These are phyloP conservation scores for Chaetomium fimeti DNA, from an alignment of 495 filamentous ascomycete species.

Conservation along the genomic window DNA sequence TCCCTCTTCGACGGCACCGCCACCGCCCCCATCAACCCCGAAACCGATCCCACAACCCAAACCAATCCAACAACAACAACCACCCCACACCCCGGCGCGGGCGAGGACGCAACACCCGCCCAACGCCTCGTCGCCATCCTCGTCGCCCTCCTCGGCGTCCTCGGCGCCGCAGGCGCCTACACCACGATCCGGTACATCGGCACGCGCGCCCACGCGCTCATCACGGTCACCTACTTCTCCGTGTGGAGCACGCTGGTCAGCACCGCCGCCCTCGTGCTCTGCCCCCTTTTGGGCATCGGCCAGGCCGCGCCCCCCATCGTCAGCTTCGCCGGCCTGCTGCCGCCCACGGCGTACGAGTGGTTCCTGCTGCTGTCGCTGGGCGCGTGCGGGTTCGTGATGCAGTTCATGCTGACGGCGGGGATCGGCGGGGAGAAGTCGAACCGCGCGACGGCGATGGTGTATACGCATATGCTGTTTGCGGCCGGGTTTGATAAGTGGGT, in stretches of 20 bases:
- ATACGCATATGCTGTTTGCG: slow-evolving; percentile 91
- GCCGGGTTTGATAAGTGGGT: slow-evolving; percentile 76
- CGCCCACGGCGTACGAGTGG: slow-evolving; percentile 65
- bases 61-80: slow-evolving; percentile 2
- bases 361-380: slow-evolving; percentile 65
- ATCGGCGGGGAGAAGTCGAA: slow-evolving; percentile 65
- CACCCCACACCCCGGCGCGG: slow-evolving; percentile 22
- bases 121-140: slow-evolving; percentile 73
- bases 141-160: slow-evolving; percentile 73
- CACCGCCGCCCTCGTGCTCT: slow-evolving; percentile 53
- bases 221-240: slow-evolving; percentile 85
- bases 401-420: slow-evolving; percentile 82
- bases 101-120: slow-evolving; percentile 51
- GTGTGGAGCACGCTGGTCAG: slow-evolving; percentile 67
- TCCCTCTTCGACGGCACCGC: slow-evolving; percentile 51
- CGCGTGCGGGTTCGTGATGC: slow-evolving; percentile 76
- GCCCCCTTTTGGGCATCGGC: slow-evolving; percentile 44
- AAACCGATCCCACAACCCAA: neutral
- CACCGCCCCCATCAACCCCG: slow-evolving; percentile 7
- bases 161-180: slow-evolving; percentile 74
- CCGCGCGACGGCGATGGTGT: slow-evolving; percentile 84
- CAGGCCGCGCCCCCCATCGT: slow-evolving; percentile 46
- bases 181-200: slow-evolving; percentile 85
- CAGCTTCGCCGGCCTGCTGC: slow-evolving; percentile 55
- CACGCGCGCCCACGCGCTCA: slow-evolving; percentile 74